Evolutionary conservation across 2,329 filamentous ascomycete genomes (phyloP).

Genomic region (Monosporascus sp.): DNA sequence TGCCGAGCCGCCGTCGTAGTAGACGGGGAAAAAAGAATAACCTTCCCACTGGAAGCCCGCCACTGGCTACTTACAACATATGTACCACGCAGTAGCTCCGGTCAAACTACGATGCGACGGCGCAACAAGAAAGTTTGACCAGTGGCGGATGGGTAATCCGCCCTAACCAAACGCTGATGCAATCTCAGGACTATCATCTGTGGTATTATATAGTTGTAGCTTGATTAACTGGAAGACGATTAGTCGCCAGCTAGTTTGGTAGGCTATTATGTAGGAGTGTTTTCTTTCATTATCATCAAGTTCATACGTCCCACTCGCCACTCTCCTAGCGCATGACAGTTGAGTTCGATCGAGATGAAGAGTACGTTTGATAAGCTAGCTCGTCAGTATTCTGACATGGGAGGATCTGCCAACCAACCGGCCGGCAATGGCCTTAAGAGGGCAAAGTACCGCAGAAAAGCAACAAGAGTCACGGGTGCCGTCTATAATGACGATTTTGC

Average conservation of each 20-base stretch:
- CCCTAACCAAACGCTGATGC: neutral
- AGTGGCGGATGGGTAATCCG: neutral
- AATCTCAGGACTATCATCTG: neutral
- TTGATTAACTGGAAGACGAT: neutral
- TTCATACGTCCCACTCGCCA: neutral
- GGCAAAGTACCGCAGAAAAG: constrained; percentile 11
- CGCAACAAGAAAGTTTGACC: constrained; percentile 7
- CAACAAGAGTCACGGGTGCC: constrained; percentile 29
- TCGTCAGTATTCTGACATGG: constrained; percentile 5
- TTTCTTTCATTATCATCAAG: neutral
- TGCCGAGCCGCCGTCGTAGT: neutral
- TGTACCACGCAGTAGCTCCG: too few species aligned
- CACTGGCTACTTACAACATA: too few species aligned
- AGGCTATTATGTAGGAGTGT: neutral
- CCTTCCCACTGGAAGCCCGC: too few species aligned
- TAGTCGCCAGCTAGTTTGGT: too few species aligned
- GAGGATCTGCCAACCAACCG: constrained; percentile 17
- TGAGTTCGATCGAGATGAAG: neutral
- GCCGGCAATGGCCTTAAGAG: constrained; percentile 15
- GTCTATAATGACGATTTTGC: constrained; percentile 27
- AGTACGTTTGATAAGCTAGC: neutral
- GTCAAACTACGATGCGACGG: too few species aligned
- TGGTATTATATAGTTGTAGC: neutral
- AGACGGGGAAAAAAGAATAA: too few species aligned
- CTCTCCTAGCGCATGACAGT: neutral